Conservation (phyloP, 2,329 filamentous ascomycete genomes). For the Colletotrichum sublineola region DNA sequence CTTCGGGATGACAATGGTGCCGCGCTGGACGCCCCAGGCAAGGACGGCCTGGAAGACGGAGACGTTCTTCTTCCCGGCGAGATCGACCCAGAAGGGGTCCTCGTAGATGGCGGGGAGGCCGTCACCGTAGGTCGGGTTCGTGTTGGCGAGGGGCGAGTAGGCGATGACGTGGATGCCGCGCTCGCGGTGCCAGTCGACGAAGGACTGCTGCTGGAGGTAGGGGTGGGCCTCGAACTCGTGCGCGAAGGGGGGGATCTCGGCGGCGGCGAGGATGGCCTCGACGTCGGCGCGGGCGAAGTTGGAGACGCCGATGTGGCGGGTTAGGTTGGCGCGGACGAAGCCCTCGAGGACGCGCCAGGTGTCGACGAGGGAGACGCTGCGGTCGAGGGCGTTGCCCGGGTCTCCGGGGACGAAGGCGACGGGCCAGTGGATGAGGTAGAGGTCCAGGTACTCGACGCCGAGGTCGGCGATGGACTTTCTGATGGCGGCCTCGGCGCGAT, state of each 20-base stretch:
- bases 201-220: slow-evolving; percentile 60
- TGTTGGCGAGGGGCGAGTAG: slow-evolving; percentile 53
- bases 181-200: slow-evolving; percentile 48
- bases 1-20: slow-evolving; percentile 53
- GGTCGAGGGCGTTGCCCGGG: slow-evolving; percentile 47
- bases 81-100: slow-evolving; percentile 43
- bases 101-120: slow-evolving; percentile 46
- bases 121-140: slow-evolving; percentile 50
- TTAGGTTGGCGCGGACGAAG: slow-evolving; percentile 64
- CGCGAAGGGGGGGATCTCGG: slow-evolving; percentile 43
- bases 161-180: slow-evolving; percentile 52
- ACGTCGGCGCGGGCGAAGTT: slow-evolving; percentile 62
- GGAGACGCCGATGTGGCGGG: slow-evolving; percentile 71
- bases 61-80: slow-evolving; percentile 48
- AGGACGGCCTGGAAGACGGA: slow-evolving; percentile 51
- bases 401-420: slow-evolving; percentile 52
- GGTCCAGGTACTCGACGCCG: slow-evolving; percentile 63
- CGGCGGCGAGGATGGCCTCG: slow-evolving; percentile 39
- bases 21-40: slow-evolving; percentile 51
- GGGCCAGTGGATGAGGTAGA: slow-evolving; percentile 64
- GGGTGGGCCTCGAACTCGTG: slow-evolving; percentile 65
- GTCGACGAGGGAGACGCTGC: slow-evolving; percentile 50
- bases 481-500: slow-evolving; percentile 55
- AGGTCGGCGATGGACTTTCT: slow-evolving; percentile 61
- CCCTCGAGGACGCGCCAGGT: slow-evolving; percentile 73